A percentile compares a stretch with the other conserved stretches of the same genome.
These are phyloP conservation scores for Protomyces arabidopsidicola DNA, from an alignment of 1,139 yeast species.

Conservation along the genomic window DNA sequence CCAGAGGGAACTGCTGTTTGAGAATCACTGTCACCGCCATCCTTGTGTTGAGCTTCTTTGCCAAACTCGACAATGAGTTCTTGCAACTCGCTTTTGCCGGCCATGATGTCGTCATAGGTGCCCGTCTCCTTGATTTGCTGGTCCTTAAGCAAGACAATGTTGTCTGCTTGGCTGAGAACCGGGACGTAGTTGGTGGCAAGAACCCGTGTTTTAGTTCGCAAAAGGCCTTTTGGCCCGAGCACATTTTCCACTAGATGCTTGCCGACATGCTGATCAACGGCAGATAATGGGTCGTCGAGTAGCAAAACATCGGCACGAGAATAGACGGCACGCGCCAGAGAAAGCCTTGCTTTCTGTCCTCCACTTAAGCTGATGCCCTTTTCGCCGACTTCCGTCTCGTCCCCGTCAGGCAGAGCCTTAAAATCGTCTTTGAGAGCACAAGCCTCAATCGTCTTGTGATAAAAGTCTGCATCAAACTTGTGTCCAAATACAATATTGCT, in stretches of 20 bases:
- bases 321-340: conserved; percentile 92
- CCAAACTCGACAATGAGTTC: conserved; percentile 63
- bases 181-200: conserved; percentile 86
- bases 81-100: conserved; percentile 50
- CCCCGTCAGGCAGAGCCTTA: conserved; percentile 77
- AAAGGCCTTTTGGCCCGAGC: conserved; percentile 73
- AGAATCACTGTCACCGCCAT: conserved; percentile 23
- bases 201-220: conserved; percentile 68
- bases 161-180: conserved; percentile 73
- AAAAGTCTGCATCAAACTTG: conserved; percentile 72
- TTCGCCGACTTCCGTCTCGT: conserved; percentile 88
- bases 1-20: conserved; percentile 29
- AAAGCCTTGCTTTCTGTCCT: conserved; percentile 92
- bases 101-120: conserved; percentile 55
- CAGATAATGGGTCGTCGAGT: conserved; percentile 88
- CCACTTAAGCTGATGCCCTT: conserved; percentile 95
- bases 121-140: conserved; percentile 82
- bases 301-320: conserved; percentile 88
- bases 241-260: conserved; percentile 74
- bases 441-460: conserved; percentile 72
- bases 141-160: conserved; percentile 64
- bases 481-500: conserved; percentile 90
- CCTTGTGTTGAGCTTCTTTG: conserved; percentile 29
- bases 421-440: conserved; percentile 86
- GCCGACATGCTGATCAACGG: conserved; percentile 94